A percentile compares a stretch with the other conserved stretches of the same genome.
Evolutionary conservation across 495 filamentous ascomycete species (phyloP).

Genomic region (Clohesyomyces aquaticus): DNA sequence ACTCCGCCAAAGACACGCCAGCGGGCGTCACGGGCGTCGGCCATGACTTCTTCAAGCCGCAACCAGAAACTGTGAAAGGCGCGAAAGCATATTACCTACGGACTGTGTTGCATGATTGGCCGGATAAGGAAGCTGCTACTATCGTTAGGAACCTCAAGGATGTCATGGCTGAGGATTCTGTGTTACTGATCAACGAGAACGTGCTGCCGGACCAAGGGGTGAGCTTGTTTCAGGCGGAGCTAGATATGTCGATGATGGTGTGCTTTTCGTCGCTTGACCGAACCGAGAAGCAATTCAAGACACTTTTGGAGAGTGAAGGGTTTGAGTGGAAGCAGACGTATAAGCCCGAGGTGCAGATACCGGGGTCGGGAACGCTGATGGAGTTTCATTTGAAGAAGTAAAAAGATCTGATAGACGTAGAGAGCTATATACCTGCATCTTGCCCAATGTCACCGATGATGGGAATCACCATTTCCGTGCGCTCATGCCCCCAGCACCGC

Average conservation of each 20-base stretch:
- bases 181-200: conserved; percentile 51
- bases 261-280: conserved; percentile 4
- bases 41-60: conserved; percentile 20
- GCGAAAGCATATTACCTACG: conserved; percentile 53
- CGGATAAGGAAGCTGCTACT: conserved; percentile 40
- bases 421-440: too few species aligned
- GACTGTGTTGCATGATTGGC: conserved; percentile 51
- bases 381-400: not conserved
- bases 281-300: conserved; percentile 10
- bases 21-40: conserved; percentile 9
- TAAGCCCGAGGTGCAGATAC: not conserved
- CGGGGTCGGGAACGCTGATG: not conserved
- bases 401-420: too few species aligned
- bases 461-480: too few species aligned
- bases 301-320: conserved; percentile 2
- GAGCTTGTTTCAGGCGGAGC: not conserved
- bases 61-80: conserved; percentile 36
- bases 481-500: too few species aligned
- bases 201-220: conserved; percentile 42
- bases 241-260: conserved; percentile 15
- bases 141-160: conserved; percentile 47
- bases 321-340: not conserved
- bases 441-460: too few species aligned
- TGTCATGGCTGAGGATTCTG: conserved; percentile 48
- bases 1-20: not conserved